Percentiles rank a stretch among this genome's conserved stretches.
phyloP scores from a whole-genome alignment of 139 green algal genomes.

The Chlorella vulgaris region DNA sequence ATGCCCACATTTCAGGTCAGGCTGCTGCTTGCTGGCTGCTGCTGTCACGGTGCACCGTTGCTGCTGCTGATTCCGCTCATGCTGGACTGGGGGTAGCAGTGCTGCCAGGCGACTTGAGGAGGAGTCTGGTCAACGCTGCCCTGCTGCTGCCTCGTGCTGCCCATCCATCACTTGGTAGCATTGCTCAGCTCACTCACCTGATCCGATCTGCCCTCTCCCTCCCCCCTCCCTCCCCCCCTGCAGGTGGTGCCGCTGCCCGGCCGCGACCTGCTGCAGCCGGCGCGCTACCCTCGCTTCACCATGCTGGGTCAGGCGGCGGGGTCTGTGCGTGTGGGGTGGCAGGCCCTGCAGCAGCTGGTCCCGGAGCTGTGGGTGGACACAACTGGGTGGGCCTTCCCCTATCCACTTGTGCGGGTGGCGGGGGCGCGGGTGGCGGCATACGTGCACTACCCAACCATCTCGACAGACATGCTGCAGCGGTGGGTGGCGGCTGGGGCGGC shows the following conservation, averaged over 20 bases:
- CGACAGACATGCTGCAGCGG: conserved; percentile 89
- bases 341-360: conserved; percentile 68
- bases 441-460: conserved; percentile 95
- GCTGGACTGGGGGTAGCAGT: no score
- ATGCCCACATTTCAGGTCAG: conserved; percentile 54
- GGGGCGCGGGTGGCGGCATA: conserved; percentile 81
- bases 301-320: conserved; percentile 82
- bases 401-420: conserved; percentile 75
- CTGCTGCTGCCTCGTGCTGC: neutral
- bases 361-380: conserved; percentile 93
- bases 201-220: no score
- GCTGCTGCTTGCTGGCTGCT: neutral
- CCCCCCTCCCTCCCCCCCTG: no score
- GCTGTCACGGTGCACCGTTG: neutral
- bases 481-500: no score
- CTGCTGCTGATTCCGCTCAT: no score
- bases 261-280: conserved; percentile 58
- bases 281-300: conserved; percentile 85
- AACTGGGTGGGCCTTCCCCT: conserved; percentile 91
- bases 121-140: no score
- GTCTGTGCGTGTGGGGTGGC: conserved; percentile 65
- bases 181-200: neutral
- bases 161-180: neutral
- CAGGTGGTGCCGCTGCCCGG: conserved; percentile 73
- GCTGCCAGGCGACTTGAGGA: no score